Conservation (phyloP, 768 basidiomycete species). For the Termitomyces sp. region DNA sequence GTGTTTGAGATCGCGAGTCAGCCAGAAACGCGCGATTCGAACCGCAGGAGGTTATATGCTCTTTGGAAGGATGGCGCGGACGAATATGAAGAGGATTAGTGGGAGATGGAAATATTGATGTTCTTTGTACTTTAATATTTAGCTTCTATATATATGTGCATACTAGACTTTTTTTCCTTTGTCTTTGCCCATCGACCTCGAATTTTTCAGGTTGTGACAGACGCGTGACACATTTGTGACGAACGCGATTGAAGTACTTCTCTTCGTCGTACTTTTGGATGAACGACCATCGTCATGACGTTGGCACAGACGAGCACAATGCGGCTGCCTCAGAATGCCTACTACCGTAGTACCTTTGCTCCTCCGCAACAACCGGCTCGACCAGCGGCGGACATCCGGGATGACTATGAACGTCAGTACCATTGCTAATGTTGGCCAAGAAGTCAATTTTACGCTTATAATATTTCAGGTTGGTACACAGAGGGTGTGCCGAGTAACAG, state of each 20-base stretch:
- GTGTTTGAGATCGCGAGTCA: conserved; percentile 75
- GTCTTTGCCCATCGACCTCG: neutral
- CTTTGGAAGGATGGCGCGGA: conserved; percentile 62
- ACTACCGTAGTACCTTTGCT: conserved; percentile 24
- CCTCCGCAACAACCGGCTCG: conserved; percentile 19
- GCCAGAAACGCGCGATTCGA: conserved; percentile 69
- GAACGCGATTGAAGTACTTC: conserved; percentile 14
- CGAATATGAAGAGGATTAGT: conserved; percentile 33
- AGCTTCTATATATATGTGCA: neutral
- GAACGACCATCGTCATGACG: conserved; percentile 4
- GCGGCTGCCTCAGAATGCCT: conserved; percentile 17
- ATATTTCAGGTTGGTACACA: conserved; percentile 74
- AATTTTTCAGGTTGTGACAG: conserved; percentile 1
- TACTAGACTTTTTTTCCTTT: neutral
- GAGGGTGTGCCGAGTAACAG: conserved; percentile 75
- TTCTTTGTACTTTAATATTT: neutral
- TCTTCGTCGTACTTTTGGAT: neutral
- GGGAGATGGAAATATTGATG: conserved; percentile 13
- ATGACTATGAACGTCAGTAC: conserved; percentile 72
- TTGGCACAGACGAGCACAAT: conserved; percentile 11
- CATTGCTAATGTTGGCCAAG: neutral
- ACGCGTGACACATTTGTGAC: conserved; percentile 16
- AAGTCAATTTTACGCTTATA: conserved; percentile 9
- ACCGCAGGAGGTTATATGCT: conserved; percentile 78
- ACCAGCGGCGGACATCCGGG: conserved; percentile 45